Evolutionary conservation across 1,284 basidiomycete species (phyloP), one percentile per base, ranked within the genome.

Genomic region (Ganoderma meredithae): DNA sequence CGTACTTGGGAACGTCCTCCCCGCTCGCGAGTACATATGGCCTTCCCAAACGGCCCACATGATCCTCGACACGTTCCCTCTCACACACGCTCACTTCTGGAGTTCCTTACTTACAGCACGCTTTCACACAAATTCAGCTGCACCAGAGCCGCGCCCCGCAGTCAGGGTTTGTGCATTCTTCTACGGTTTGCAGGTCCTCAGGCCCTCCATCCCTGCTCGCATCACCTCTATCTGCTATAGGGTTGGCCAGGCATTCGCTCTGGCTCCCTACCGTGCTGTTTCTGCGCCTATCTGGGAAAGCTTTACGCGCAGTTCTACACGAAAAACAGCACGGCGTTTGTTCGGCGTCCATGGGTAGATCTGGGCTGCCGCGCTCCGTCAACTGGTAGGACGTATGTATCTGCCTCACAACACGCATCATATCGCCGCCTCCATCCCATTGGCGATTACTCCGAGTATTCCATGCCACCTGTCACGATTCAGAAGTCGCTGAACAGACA

Each of bases 41-140:
- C 55, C 33, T 58, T 58, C 55, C 55, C n/a, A 58, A 39, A 17
- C 3, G 22, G 55, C 55, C 31, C 55, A 39, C 55, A 58, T n/a
- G 55, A 58, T 33, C n/a, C 33, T 36, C 19, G 33, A 58, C 5
- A 33, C 36, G 36, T 39, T 58, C 55, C 9, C 55, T 39, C 36
- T 58, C 33, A 39, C 55, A 58, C 55, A 39, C 36, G 55, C 33
- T 58, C 33, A 36, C 55, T n/a, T 58, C 8, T 58, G 33, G 31
- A 7, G 19, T 39, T 39, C 55, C 55, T 58, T 39, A 39, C 55
- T 58, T 39, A 39, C 55, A 55, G 53, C 8, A 3, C 55, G 33
- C 33, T 33, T 39, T 39, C 55, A 27, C 27, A 17, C 36, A 39
- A 39, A 15, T 4, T 31, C 25, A 25, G 13, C 12, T 27, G n/a